phyloP scores from a whole-genome alignment of 139 green algal species.

The Tetratostichococcus sp. region DNA sequence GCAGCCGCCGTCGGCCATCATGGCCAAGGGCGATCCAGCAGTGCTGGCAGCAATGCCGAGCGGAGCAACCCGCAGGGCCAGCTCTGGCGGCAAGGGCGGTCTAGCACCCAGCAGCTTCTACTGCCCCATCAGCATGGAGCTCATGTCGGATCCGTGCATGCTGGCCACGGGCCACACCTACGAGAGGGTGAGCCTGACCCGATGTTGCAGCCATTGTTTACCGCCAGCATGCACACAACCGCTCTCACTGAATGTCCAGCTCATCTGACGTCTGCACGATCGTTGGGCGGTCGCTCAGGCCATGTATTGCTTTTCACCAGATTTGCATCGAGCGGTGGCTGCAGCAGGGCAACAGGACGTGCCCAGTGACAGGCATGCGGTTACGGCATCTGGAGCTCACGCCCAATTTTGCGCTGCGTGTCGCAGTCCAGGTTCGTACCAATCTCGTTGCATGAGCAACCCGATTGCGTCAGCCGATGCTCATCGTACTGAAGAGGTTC shows the following conservation, averaged over 20 bases:
- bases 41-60: background rate
- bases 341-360: slow-evolving; percentile 80
- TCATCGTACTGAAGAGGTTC: too few relatives aligned
- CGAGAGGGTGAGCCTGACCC: slow-evolving; percentile 44
- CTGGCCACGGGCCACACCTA: slow-evolving; percentile 93
- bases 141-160: slow-evolving; percentile 92
- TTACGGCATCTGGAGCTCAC: slow-evolving; percentile 86
- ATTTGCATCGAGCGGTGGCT: slow-evolving; percentile 88
- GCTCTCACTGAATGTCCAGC: background rate
- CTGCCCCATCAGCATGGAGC: slow-evolving; percentile 87
- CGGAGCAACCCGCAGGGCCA: background rate
- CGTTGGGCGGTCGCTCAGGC: too few relatives aligned
- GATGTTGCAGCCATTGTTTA: too few relatives aligned
- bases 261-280: too few relatives aligned
- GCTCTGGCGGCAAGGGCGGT: background rate
- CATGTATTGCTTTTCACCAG: background rate
- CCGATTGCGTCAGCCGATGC: background rate
- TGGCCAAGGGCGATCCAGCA: background rate
- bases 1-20: background rate
- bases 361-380: slow-evolving; percentile 84
- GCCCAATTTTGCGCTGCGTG: slow-evolving; percentile 88
- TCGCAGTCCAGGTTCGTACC: slow-evolving; percentile 67
- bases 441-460: too few relatives aligned
- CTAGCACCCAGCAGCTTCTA: slow-evolving; percentile 57
- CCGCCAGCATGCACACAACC: too few relatives aligned